Base-by-base conservation (phyloP, 2,329 filamentous ascomycete species). In the Cercospora sesami region DNA sequence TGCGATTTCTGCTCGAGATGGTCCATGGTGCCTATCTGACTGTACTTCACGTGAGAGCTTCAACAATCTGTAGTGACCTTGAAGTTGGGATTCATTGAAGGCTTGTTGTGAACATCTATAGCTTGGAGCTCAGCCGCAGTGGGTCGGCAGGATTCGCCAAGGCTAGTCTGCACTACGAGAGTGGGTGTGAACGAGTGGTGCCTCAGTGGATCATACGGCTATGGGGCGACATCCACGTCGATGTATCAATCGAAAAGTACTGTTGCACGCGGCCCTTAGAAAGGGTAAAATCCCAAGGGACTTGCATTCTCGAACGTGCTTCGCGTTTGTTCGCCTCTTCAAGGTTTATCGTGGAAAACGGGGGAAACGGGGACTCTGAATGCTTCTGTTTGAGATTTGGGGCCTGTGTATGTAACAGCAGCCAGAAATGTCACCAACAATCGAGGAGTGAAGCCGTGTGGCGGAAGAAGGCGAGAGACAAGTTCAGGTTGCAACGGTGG, bases 1-100 rank as follows among this genome's bases (percentile, higher is more conserved):
- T 64, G 62, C 1, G n/a, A 33, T 30, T 58, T 64, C 62, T 64
- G 62, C 14, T 64, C 8, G 9, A 64, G 51, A 28, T 51, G 30
- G 12, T 51, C 7, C 39, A 48, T 62, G n/a, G 26, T 30, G 39
- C 6, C 18, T 18, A 14, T 10, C 14, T 61, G 8, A 7, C 36
- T 42, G 16, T 42, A 9, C 16, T n/a, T 6, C 16, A 16, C 3
- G 36, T 42, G 14, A 6, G 6, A 16, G n/a, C 14, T 39, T n/a
- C 9, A 31, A 36, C 12, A 33, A 39, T 39, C 5, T 16, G 33
- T 39, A 39, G 3, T 6, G 4, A n/a, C 14, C 33, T 39, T n/a
- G 33, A 39, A 39, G 33, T 39, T 39, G n/a, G 33, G 12, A n/a
- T 16, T 39, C 14, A 39, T 39, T 39, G 33, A 39, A 39, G 33